Percentiles rank a stretch among this genome's conserved stretches.
phyloP scores from a whole-genome alignment of 1,139 yeast genomes.

The Magnusiomyces sp. region DNA sequence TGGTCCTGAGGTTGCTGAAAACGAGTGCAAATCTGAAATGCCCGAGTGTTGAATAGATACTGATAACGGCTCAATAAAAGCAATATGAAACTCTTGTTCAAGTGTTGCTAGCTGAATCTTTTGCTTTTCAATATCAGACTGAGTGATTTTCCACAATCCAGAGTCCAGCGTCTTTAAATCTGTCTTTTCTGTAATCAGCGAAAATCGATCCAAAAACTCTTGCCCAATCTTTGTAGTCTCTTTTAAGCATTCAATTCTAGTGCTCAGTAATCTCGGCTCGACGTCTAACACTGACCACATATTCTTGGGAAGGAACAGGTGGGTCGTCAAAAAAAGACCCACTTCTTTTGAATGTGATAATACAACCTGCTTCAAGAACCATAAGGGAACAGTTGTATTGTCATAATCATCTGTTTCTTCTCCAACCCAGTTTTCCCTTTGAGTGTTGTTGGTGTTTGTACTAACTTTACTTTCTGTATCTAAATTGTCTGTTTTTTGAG shows the following conservation, averaged over 20 bases:
- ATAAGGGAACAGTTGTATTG: slow-evolving; percentile 15
- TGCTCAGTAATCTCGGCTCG: slow-evolving; percentile 16
- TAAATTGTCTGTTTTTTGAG: no score
- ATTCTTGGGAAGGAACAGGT: slow-evolving; percentile 19
- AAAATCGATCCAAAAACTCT: no score
- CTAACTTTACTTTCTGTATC: no score
- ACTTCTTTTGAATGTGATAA: slow-evolving; percentile 17
- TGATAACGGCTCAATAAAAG: slow-evolving; percentile 16
- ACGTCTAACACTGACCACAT: slow-evolving; percentile 19
- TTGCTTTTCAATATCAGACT: slow-evolving; percentile 6
- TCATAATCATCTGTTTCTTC: no score
- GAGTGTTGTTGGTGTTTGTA: no score
- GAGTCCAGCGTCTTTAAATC: slow-evolving; percentile 2
- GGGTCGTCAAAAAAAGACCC: slow-evolving; percentile 20
- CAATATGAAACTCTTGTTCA: slow-evolving; percentile 18
- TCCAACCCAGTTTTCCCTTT: no score
- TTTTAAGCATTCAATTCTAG: slow-evolving; percentile 19
- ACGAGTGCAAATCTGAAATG: background rate
- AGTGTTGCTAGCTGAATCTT: slow-evolving; percentile 11
- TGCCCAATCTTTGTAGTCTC: slow-evolving; percentile 19
- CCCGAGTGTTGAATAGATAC: slow-evolving; percentile 1
- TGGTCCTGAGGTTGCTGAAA: background rate
- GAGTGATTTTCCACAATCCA: background rate
- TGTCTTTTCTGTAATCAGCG: no score
- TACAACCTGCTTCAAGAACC: slow-evolving; percentile 22